phyloP scores from a whole-genome alignment of 2,329 filamentous ascomycete species.

The Penicillium thymicola region DNA sequence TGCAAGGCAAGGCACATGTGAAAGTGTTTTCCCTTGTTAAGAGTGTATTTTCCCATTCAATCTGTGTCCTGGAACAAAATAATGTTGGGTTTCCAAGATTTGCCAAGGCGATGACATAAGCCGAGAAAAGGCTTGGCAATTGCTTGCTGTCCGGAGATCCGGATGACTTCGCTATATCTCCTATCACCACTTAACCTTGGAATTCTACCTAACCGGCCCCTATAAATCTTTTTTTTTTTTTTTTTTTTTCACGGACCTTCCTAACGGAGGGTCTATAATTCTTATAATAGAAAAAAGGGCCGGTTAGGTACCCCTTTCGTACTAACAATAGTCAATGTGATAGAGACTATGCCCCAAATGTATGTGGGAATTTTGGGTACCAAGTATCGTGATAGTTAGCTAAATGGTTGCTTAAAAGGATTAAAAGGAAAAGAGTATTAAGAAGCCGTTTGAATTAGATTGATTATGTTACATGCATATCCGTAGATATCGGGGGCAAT shows the following conservation, averaged over 20 bases:
- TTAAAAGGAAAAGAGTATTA: not conserved
- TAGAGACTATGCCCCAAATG: not conserved
- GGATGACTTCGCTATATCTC: no score
- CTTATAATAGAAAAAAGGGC: no score
- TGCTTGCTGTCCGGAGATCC: not conserved
- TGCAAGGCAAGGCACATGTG: not conserved
- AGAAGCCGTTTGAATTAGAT: not conserved
- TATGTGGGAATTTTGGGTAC: not conserved
- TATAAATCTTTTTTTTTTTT: no score
- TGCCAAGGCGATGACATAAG: not conserved
- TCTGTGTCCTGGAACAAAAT: no score
- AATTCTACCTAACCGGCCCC: no score
- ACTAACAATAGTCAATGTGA: not conserved
- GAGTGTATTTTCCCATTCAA: not conserved
- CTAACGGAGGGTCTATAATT: no score
- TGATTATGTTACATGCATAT: constrained; percentile 1
- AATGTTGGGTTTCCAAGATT: not conserved
- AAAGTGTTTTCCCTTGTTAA: not conserved
- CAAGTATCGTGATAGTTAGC: not conserved
- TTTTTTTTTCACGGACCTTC: no score
- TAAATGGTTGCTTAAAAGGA: not conserved
- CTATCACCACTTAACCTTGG: no score
- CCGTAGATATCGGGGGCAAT: constrained; percentile 3
- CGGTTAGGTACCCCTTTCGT: no score
- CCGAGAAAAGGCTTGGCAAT: not conserved